Evolutionary conservation across 2,329 filamentous ascomycete genomes (phyloP).

Genomic region (Ceratocystiopsis brevicomis): DNA sequence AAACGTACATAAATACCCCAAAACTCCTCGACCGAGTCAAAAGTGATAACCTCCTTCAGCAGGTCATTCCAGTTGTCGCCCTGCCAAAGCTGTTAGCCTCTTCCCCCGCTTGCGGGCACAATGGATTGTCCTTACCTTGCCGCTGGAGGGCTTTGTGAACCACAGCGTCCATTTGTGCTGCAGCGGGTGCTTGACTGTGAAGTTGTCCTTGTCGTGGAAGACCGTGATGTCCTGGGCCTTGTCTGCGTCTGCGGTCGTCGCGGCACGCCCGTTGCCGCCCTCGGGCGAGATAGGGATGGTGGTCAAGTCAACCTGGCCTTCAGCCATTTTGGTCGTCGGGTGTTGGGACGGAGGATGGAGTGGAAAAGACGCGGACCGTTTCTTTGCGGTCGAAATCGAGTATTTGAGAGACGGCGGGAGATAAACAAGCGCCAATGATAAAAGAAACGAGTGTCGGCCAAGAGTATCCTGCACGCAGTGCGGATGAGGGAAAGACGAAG

Average conservation of each 20-base stretch:
- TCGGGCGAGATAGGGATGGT: slow-evolving; percentile 49
- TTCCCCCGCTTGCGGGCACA: background rate
- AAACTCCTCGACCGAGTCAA: slow-evolving; percentile 97
- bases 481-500: slow-evolving; percentile 3
- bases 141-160: slow-evolving; percentile 96
- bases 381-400: too few species aligned
- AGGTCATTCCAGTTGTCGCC: slow-evolving; percentile 98
- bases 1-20: slow-evolving; percentile 92
- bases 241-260: slow-evolving; percentile 22
- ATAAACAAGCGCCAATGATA: background rate
- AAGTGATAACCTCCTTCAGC: slow-evolving; percentile 95
- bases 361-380: background rate
- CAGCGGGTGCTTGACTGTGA: slow-evolving; percentile 97
- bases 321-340: slow-evolving; percentile 15
- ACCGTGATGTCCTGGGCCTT: slow-evolving; percentile 62
- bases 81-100: slow-evolving; percentile 24
- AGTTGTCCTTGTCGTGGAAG: slow-evolving; percentile 96
- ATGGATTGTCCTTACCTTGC: slow-evolving; percentile 46
- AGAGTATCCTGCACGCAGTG: slow-evolving; percentile 5
- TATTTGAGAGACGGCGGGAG: background rate
- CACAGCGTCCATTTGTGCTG: slow-evolving; percentile 97
- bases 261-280: slow-evolving; percentile 34
- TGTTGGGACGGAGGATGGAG: background rate
- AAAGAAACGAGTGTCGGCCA: background rate
- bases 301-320: slow-evolving; percentile 44